These are phyloP conservation scores for Hebeloma cylindrosporum DNA, from an alignment of 768 basidiomycete genomes.

Conservation along the genomic window DNA sequence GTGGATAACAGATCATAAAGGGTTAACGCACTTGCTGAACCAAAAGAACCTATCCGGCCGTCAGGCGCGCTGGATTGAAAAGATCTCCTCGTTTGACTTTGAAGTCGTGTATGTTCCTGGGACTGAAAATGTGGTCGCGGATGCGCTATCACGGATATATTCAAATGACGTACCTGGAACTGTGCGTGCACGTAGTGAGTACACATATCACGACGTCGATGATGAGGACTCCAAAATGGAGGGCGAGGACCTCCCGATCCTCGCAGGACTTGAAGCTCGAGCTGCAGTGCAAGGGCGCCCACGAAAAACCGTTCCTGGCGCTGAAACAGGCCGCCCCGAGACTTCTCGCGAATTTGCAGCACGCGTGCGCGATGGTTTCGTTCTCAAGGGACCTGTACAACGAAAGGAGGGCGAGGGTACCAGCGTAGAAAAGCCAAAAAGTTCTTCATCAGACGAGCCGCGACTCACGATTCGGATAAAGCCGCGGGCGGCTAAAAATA, in stretches of 20 bases:
- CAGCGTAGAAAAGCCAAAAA: too few relatives aligned
- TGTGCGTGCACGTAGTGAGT: constrained; percentile 22
- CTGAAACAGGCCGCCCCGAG: constrained; percentile 11
- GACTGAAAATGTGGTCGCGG: constrained; percentile 36
- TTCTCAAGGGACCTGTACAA: constrained; percentile 24
- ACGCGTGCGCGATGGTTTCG: constrained; percentile 15
- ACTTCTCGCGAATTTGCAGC: constrained; percentile 15
- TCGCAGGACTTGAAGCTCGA: constrained; percentile 11
- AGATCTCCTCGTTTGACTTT: constrained; percentile 39
- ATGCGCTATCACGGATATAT: constrained; percentile 38
- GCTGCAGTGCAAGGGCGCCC: constrained; percentile 4
- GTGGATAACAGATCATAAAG: constrained; percentile 36
- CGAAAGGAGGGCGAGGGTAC: too few relatives aligned
- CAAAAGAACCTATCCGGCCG: constrained; percentile 36
- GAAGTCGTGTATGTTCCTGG: constrained; percentile 34
- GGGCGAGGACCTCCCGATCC: constrained; percentile 2
- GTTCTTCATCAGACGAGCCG: too few relatives aligned
- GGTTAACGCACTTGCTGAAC: constrained; percentile 27
- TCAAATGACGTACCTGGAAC: constrained; percentile 23
- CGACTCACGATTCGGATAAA: too few relatives aligned
- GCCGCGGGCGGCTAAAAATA: too few relatives aligned
- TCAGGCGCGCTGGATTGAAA: constrained; percentile 41
- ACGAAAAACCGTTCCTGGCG: background rate
- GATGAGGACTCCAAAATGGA: constrained; percentile 10
- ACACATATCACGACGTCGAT: constrained; percentile 15